Percentiles rank a stretch among this genome's conserved stretches.
These are phyloP conservation scores for Ganoderma multipileum DNA, from an alignment of 1,284 basidiomycete genomes.

Conservation along the genomic window DNA sequence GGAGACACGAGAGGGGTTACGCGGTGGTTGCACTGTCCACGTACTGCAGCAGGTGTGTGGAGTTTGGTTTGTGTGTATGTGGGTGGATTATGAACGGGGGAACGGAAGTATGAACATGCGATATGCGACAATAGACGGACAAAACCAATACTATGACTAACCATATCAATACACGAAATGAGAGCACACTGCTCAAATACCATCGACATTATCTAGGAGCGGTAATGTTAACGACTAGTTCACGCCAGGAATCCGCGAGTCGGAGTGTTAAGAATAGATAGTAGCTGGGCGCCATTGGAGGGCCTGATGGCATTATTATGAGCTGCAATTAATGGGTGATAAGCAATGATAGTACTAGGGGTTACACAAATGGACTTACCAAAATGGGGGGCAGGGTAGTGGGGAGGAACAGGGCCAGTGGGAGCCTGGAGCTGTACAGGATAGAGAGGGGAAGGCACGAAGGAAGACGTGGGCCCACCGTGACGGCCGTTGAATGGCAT, in stretches of 20 bases:
- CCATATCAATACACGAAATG: slow-evolving; percentile 33
- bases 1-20: slow-evolving; percentile 9
- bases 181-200: slow-evolving; percentile 29
- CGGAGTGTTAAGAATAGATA: slow-evolving; percentile 44
- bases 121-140: slow-evolving; percentile 29
- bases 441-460: slow-evolving; percentile 13
- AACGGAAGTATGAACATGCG: slow-evolving; percentile 21
- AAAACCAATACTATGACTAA: slow-evolving; percentile 33
- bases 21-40: slow-evolving; percentile 28
- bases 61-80: slow-evolving; percentile 6
- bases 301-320: slow-evolving; percentile 31
- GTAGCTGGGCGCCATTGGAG: slow-evolving; percentile 40
- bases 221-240: slow-evolving; percentile 32
- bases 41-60: slow-evolving; percentile 20
- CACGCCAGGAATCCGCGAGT: slow-evolving; percentile 33
- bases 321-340: slow-evolving; percentile 18
- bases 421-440: slow-evolving; percentile 14
- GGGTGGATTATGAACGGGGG: slow-evolving; percentile 3
- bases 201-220: slow-evolving; percentile 39
- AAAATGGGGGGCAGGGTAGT: slow-evolving; percentile 27
- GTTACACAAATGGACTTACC: slow-evolving; percentile 14
- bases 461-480: slow-evolving; percentile 11
- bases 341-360: not conserved
- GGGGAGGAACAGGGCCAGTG: slow-evolving; percentile 19
- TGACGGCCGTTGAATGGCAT: slow-evolving; percentile 35